phyloP scores from a whole-genome alignment of 108 stramenopile genomes.

The Pinguiococcus pyrenoidosus region DNA sequence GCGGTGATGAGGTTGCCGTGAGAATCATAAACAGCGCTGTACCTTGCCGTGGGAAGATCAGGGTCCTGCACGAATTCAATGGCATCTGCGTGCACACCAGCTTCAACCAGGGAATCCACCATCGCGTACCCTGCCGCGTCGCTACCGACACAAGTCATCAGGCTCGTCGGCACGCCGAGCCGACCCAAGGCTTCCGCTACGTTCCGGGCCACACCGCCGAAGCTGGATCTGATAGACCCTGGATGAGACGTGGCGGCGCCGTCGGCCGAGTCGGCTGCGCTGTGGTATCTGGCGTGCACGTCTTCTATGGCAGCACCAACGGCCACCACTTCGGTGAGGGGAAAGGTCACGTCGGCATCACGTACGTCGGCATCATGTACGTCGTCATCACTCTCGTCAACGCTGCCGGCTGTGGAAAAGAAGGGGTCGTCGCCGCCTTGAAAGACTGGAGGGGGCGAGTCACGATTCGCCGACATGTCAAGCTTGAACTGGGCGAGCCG shows the following conservation, averaged over 20 bases:
- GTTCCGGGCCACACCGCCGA: constrained; percentile 43
- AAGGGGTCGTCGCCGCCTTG: neutral
- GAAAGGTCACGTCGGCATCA: neutral
- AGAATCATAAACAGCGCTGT: constrained; percentile 52
- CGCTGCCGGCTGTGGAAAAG: neutral
- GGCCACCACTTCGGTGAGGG: constrained; percentile 42
- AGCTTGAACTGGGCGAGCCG: constrained; percentile 35
- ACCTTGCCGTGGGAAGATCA: constrained; percentile 46
- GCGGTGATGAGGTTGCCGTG: constrained; percentile 55
- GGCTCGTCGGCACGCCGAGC: constrained; percentile 30
- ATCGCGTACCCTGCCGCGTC: constrained; percentile 48
- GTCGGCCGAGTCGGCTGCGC: constrained; percentile 5
- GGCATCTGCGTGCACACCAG: constrained; percentile 28
- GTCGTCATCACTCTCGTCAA: neutral
- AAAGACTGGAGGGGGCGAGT: neutral
- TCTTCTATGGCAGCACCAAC: constrained; percentile 71
- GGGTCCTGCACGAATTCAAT: constrained; percentile 13
- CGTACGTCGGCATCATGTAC: constrained; percentile 1
- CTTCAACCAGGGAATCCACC: constrained; percentile 29
- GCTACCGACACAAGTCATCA: constrained; percentile 59
- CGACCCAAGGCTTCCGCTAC: constrained; percentile 29
- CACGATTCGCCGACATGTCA: neutral
- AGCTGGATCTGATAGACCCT: constrained; percentile 8
- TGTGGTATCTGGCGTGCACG: constrained; percentile 48
- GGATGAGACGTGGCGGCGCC: constrained; percentile 24